Evolutionary conservation across 2,329 filamentous ascomycete species (phyloP).

Genomic region (Sarocladium kiliense): DNA sequence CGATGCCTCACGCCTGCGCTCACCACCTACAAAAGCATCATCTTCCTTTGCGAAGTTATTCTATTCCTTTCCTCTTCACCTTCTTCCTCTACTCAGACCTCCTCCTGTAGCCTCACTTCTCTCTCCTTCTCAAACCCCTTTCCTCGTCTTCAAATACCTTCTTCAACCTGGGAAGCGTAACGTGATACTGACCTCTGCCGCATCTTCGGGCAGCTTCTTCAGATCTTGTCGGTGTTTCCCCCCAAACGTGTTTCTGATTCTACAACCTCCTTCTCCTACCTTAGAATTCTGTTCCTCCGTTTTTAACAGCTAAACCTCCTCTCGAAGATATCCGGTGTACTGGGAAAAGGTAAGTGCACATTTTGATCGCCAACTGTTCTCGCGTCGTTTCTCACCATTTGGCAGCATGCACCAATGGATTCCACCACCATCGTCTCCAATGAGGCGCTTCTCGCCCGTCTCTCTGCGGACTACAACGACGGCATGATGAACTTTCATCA

Average conservation of each 20-base stretch:
- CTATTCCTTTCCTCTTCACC: not conserved
- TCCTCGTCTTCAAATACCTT: too few relatives aligned
- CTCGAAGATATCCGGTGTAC: not conserved
- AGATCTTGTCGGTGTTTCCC: not conserved
- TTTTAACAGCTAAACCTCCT: not conserved
- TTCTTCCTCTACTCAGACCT: too few relatives aligned
- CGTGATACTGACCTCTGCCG: not conserved
- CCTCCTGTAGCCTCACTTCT: too few relatives aligned
- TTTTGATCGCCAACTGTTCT: not conserved
- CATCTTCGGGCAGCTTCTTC: not conserved
- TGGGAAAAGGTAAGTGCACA: not conserved
- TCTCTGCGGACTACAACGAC: not conserved
- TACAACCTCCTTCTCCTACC: not conserved
- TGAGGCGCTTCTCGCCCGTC: not conserved
- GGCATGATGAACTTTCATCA: not conserved
- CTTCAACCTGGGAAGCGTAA: too few relatives aligned
- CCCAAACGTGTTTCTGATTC: too few relatives aligned
- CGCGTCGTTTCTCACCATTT: not conserved
- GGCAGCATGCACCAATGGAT: not conserved
- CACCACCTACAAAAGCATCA: not conserved
- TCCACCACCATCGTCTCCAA: not conserved
- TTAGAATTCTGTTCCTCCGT: not conserved
- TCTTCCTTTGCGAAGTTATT: not conserved
- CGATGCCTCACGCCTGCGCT: too few relatives aligned
- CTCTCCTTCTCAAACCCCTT: not conserved